Base-by-base conservation (phyloP, 225 moss, liverwort and hornwort species). In the Thuidium tamariscinum region DNA sequence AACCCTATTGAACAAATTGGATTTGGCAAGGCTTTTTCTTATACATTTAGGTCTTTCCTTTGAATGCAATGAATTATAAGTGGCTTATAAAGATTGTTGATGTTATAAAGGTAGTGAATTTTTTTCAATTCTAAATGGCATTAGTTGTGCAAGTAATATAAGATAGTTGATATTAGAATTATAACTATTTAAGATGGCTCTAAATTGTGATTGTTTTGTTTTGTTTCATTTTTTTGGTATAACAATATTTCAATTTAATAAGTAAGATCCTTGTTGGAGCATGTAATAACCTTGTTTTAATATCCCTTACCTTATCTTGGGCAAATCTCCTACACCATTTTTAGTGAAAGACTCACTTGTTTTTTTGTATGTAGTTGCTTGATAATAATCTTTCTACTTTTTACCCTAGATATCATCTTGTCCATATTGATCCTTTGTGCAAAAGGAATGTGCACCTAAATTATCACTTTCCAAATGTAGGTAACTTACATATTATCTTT, bases 401-500 rank as follows among this genome's bases (percentile, higher is more conserved):
- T 37, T 13, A 39, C 2, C 21, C 7, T 68, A 39, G 13, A 23
- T 1, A 39, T 39, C 68, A 66, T 39, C 13, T 39, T 22, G 7
- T 39, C 36, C 13, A 23, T 37, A 7, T 39, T 39, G 2, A 7
- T 23, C 4, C 7, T 68, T 16, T 13, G 4, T 39, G 0, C 0
- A 25, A 22, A 39, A 4, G 4, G 13, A 41, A 42, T 26, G 9
- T 69, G 0, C 26, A 41, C 15, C 42, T 69, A 69, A 42, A 69
- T 69, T 15, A 41, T 41, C 16, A 42, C 8, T 15, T 23, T 25
- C 4, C 25, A 23, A 68, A 68, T 39, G 12, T 4, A 25, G 0
- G 4, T 23, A 39, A 68, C 0, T 39, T 0, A 39, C 1, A 13
- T 2, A 6, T 66, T 21, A 10, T 21, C 1, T 37, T 37, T 37